Evolutionary conservation across 192 early-diverging fungal species (phyloP), one percentile per base, ranked within the genome.

Genomic region (Funneliformis geosporum): DNA sequence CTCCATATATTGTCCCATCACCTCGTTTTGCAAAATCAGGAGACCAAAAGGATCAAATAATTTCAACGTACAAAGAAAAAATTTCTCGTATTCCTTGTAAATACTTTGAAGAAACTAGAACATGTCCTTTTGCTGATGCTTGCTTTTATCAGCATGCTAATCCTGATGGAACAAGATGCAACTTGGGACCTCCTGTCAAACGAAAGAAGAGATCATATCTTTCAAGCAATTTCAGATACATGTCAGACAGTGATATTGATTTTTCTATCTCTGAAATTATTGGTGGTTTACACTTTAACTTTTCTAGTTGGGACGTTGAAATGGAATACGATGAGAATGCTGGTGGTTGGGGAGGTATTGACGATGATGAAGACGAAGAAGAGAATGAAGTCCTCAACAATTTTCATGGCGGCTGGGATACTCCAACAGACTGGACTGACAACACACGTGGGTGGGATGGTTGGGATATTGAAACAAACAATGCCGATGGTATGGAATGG

Each of bases 1-100:
- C 61, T 14, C 61, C 55, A 8, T 76, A 76, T 27, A n/a, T 76
- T 65, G 75, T 76, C n/a, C 75, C 75, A 28, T 76, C 75, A 1
- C 2, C 8, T 43, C 47, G 60, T 23, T 60, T 44, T 43, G 60
- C 75, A 3, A 64, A 50, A 25, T 8, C 33, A 43, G 75, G 60
- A 10, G 12, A 16, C 25, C 28, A 43, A 60, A 76, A 76, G 12
- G 60, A 42, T 14, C 10, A 50, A 12, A 65, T 76, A 7, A 76
- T 76, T 33, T 27, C 21, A 50, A 38, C 60, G 43, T 76, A 76
- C 23, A 76, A 42, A 39, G 59, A 60, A 27, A n/a, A 27, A 43
- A 16, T 76, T 43, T 23, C 60, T 27, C 59, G 25, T 25, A 76
- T 76, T 43, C 75, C 75, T 44, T 76, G 75, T 50, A 76, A 76